Conservation (phyloP, 2,329 filamentous ascomycete species). For the Chaetomiaceae sp. region DNA sequence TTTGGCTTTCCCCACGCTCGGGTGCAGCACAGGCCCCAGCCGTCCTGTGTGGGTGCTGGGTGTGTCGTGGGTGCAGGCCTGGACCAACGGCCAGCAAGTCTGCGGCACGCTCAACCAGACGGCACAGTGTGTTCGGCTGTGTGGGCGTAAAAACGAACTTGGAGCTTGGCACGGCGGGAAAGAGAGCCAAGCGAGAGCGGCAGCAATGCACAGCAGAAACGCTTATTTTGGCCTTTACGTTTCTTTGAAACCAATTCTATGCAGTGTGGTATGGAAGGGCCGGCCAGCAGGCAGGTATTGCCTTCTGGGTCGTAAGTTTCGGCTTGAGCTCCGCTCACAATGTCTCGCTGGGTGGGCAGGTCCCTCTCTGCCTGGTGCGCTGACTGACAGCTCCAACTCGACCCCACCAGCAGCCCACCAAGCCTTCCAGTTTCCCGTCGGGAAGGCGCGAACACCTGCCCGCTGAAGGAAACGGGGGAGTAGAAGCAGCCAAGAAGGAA, state of each 20-base stretch:
- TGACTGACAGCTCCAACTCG: not conserved
- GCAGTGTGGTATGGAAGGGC: not conserved
- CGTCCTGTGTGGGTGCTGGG: too few species aligned
- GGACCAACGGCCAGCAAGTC: not conserved
- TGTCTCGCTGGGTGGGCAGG: too few species aligned
- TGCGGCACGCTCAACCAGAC: too few species aligned
- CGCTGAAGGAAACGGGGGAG: not conserved
- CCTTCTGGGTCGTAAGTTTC: not conserved
- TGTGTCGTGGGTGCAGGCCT: not conserved
- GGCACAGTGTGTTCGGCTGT: not conserved
- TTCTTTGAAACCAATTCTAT: not conserved
- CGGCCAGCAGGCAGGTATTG: slow-evolving; percentile 7
- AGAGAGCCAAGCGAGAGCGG: not conserved
- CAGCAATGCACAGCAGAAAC: not conserved
- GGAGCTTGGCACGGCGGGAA: slow-evolving; percentile 1
- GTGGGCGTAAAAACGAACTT: not conserved
- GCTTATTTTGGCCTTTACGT: slow-evolving; percentile 17
- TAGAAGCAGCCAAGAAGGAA: not conserved
- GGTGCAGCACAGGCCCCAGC: slow-evolving; percentile 14
- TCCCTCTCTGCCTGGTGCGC: too few species aligned
- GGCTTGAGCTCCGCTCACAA: not conserved
- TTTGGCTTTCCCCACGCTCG: slow-evolving; percentile 17
- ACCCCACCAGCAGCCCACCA: slow-evolving; percentile 4
- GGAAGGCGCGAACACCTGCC: too few species aligned
- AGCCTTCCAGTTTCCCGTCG: too few species aligned